Percentiles rank a stretch among this genome's conserved stretches.
Evolutionary conservation across 495 filamentous ascomycete species (phyloP).

Genomic region (Hypoxylon intermedium): DNA sequence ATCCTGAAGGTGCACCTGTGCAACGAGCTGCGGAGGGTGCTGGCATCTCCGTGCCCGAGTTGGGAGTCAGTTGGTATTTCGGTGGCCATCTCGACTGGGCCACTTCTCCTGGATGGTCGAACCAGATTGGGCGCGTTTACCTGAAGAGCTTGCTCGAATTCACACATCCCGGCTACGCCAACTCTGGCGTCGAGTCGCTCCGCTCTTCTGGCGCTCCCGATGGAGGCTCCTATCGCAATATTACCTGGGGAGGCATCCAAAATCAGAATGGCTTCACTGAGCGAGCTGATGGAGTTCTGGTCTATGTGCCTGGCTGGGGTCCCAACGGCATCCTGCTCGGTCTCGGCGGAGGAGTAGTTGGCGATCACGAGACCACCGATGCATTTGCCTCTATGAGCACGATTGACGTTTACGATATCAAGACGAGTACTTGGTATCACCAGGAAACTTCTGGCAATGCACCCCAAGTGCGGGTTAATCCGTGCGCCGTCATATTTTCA

Average conservation of each 20-base stretch:
- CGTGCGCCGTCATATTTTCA: slow-evolving; percentile 73
- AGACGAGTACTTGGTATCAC: slow-evolving; percentile 77
- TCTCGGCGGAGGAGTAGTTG: slow-evolving; percentile 64
- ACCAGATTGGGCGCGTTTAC: slow-evolving; percentile 65
- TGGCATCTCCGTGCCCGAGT: slow-evolving; percentile 68
- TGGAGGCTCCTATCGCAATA: slow-evolving; percentile 69
- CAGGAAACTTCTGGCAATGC: slow-evolving; percentile 69
- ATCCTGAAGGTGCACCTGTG: slow-evolving; percentile 57
- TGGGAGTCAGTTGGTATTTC: slow-evolving; percentile 77
- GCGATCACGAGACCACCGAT: slow-evolving; percentile 52
- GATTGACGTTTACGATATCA: slow-evolving; percentile 80
- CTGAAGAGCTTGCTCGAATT: slow-evolving; percentile 78
- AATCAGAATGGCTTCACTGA: slow-evolving; percentile 68
- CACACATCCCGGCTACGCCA: slow-evolving; percentile 70
- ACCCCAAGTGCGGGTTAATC: slow-evolving; percentile 73
- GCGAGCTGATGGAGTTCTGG: slow-evolving; percentile 72
- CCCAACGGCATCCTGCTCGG: slow-evolving; percentile 71
- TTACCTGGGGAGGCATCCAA: slow-evolving; percentile 73
- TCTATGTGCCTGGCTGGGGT: slow-evolving; percentile 77
- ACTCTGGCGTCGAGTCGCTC: slow-evolving; percentile 62
- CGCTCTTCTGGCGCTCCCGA: slow-evolving; percentile 56
- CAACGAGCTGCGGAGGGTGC: slow-evolving; percentile 75
- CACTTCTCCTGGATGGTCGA: slow-evolving; percentile 74
- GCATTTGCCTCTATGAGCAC: slow-evolving; percentile 71
- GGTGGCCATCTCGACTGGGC: slow-evolving; percentile 73